These are phyloP conservation scores for Trichoderma citrinoviride DNA, from an alignment of 2,329 filamentous ascomycete genomes.

Conservation along the genomic window DNA sequence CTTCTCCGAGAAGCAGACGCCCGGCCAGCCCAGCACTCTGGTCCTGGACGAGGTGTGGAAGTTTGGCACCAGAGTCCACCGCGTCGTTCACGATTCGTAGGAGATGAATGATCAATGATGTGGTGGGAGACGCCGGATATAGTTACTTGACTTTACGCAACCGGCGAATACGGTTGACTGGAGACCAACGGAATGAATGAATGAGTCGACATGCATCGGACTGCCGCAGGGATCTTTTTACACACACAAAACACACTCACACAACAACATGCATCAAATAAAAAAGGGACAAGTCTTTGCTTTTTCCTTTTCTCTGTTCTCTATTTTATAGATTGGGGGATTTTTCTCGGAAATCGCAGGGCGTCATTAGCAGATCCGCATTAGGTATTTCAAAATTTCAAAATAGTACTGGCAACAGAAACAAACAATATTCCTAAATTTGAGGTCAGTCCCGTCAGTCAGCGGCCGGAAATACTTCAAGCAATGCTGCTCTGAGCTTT, in stretches of 20 bases:
- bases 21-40: slow-evolving; percentile 49
- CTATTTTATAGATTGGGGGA: slow-evolving; percentile 9
- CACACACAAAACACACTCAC: background rate
- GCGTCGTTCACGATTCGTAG: background rate
- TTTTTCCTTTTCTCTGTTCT: background rate
- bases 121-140: background rate
- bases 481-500: too few species aligned
- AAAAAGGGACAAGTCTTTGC: background rate
- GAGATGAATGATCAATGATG: background rate
- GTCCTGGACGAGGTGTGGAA: slow-evolving; percentile 78
- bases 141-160: background rate
- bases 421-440: background rate
- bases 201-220: background rate
- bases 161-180: background rate
- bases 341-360: slow-evolving; percentile 10
- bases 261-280: background rate
- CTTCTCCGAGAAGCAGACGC: slow-evolving; percentile 56
- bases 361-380: background rate
- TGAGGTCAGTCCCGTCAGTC: background rate
- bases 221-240: background rate
- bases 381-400: background rate
- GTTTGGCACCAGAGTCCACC: slow-evolving; percentile 59
- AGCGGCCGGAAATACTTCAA: background rate
- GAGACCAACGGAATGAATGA: background rate
- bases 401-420: background rate